Base-by-base conservation (phyloP, 352 stramenopile genomes). In the Phytophthora colocasiae region DNA sequence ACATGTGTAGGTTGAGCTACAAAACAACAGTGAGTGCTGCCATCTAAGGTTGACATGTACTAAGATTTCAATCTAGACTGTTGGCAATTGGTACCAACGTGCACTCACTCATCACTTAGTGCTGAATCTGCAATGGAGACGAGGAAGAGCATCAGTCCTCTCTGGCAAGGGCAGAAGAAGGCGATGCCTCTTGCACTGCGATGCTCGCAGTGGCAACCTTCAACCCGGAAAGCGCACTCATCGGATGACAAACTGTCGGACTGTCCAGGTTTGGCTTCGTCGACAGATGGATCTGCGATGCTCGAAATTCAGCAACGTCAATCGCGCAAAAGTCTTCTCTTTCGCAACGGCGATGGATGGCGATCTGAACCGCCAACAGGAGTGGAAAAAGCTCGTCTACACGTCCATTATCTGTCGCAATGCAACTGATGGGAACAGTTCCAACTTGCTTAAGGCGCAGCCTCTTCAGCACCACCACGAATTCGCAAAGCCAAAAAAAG, bases 281-380 rank as follows among this genome's bases (percentile, higher is more conserved):
- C 34, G 39, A 41, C 53, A 74, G 66, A 65, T 73, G 66, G 58
- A 40, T 66, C 64, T 69, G 66, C 66, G 60, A 73, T 53, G 60
- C 45, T 19, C 31, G 31, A 11, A 34, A 34, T 11, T 34, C 31
- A 11, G 31, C 31, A 34, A 34, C 31, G 31, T 34, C 31, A 34
- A 34, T 34, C 31, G 31, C 8, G 31, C 31, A 1, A 34, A 34
- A 59, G 39, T 32, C 22, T 15, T 49, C 36, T 63, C 54, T 53
- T 22, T 46, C 17, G 50, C 50, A 46, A 31, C 27, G 6, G 52
- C 41, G 40, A 51, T 51, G 38, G 29, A 39, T 34, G 36, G 40
- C 17, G 45, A 38, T 15, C 31, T 34, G 48, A 45, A 55, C 45
- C n/a, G 8, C 47, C 8, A 9, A 31, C 26, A 32, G 32, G 48